Base-by-base conservation (phyloP, 768 basidiomycete species). In the Naematelia aurantialba region DNA sequence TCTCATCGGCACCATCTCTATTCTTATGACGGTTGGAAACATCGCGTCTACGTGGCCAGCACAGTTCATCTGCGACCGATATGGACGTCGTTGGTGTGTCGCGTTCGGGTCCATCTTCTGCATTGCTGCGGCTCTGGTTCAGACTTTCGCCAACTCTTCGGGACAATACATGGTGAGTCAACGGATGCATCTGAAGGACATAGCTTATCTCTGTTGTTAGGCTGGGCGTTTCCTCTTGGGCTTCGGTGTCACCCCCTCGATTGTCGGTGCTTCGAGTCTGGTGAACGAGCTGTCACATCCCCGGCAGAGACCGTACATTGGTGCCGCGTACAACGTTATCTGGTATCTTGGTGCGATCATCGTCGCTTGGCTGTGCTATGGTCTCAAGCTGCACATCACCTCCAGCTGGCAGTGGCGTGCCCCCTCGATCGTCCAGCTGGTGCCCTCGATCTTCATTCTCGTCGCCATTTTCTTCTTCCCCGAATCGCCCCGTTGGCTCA, bases 391-490 rank as follows among this genome's bases (percentile, higher is more conserved):
- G 2, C 45, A 54, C 30, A 55, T 61, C 31, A 26, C 46, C 17
- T 29, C 34, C 2, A 55, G 54, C 1, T 61, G 59, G 59, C 46
- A 31, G 19, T 61, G 59, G 59, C 46, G 59, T 22, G 45, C 52
- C 34, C 59, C 59, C 4, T 61, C 49, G 29, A 45, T 61, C 13
- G 17, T 61, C 2, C 59, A 61, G 42, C 47, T 61, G 13, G 45
- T 49, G 19, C 44, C 51, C 11, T 53, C 59, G 1, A 21, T 61
- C 21, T 56, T 48, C 25, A 45, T 61, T 14, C 26, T 78, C 27
- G 66, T 77, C 56, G 76, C 72, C 26, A 74, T 76, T 17, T 73
- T 76, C 62, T 78, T 78, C 64, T 73, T 77, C 0, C 78, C 78
- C 22, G 78, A 78, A 52, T 76, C 76, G 4, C 78, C 78, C 10